Base-by-base conservation (phyloP, 306 rosid genomes). In the Carpinus fangiana region DNA sequence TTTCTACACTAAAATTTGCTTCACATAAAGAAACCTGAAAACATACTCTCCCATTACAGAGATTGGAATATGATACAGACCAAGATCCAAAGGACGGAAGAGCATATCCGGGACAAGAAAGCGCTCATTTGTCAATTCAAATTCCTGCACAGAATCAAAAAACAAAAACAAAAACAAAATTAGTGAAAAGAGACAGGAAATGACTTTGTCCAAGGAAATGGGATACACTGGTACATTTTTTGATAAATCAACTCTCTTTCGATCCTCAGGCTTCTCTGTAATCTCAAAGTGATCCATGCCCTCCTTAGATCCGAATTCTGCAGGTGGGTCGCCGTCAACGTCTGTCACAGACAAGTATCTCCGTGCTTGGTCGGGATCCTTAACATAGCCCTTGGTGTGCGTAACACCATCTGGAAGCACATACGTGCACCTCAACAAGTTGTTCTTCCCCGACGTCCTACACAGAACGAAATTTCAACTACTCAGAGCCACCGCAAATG, bases 61-160 rank as follows among this genome's bases (percentile, higher is more conserved):
- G 28, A 54, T 20, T 10, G 36, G 23, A 74, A 34, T 28, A 52
- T 17, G 61, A 80, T 57, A 84, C 91, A 73, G 14, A 92, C 98
- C 98, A 79, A 95, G 81, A 92, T 95, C 97, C 69, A 97, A 91
- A 55, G 98, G 98, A 78, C 88, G 97, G 82, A 95, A 95, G 57
- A 95, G 84, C 98, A 95, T 95, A 90, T 95, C 98, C 0, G 98
- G 97, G 34, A 92, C 98, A 74, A 95, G 97, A 89, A 95, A 92
- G 17, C 98, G 93, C 73, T 95, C 98, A 46, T 95, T 95, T 28
- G 98, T 90, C 89, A 95, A 85, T 79, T 92, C 98, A 76, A 95
- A 92, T 77, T 95, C 98, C 98, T 95, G 82, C 36, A 56, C 70
- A 76, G 74, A 34, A 55, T 56, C 69, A 61, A 69, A 67, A 77